phyloP scores from a whole-genome alignment of 495 filamentous ascomycete genomes.

The Apodospora peruviana region DNA sequence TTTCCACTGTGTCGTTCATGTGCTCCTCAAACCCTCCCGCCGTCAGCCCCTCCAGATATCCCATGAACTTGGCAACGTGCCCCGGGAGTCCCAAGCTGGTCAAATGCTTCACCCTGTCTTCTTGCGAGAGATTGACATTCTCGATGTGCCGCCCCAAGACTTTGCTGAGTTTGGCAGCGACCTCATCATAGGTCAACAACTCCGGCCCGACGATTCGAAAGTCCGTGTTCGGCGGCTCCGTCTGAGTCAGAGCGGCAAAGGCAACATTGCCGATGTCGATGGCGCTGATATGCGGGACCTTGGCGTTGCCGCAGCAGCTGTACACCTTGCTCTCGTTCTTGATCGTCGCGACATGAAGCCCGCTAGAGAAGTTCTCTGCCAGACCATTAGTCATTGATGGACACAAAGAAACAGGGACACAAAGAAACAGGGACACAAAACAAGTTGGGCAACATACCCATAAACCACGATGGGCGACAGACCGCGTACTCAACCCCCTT shows the following conservation, averaged over 20 bases:
- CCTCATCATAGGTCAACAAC: not conserved
- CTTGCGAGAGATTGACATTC: not conserved
- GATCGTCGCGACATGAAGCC: not conserved
- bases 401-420: no score
- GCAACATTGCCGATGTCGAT: not conserved
- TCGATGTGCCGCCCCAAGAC: not conserved
- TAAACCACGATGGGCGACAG: slow-evolving; percentile 1
- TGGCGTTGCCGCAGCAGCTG: not conserved
- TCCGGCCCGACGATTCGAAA: slow-evolving; percentile 1
- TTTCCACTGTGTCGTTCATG: not conserved
- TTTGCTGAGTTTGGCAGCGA: not conserved
- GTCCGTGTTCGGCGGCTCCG: slow-evolving; percentile 1
- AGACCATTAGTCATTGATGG: not conserved
- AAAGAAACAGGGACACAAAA: no score
- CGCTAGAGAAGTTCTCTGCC: slow-evolving; percentile 1
- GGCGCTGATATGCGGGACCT: not conserved
- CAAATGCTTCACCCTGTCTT: not conserved
- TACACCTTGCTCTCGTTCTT: not conserved
- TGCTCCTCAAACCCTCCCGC: not conserved
- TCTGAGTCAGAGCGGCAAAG: not conserved
- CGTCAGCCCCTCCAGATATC: not conserved
- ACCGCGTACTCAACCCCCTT: slow-evolving; percentile 6
- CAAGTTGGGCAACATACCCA: slow-evolving; percentile 1
- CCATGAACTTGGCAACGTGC: not conserved
- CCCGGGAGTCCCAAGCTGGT: not conserved